These are phyloP conservation scores for Cordyceps fumosorosea DNA, from an alignment of 2,329 filamentous ascomycete genomes.

Conservation along the genomic window DNA sequence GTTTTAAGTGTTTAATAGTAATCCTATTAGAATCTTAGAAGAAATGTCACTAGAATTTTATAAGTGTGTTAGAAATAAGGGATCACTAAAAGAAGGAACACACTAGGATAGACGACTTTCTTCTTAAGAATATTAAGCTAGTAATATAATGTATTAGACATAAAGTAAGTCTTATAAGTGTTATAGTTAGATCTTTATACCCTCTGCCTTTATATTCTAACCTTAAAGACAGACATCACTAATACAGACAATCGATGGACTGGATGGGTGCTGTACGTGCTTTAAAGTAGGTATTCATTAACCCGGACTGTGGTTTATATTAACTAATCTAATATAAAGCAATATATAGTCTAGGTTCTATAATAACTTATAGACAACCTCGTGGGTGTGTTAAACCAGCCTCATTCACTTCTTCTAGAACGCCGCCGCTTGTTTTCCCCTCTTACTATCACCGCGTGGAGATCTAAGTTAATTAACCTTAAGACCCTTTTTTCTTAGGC, in stretches of 20 bases:
- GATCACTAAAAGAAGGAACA: neutral
- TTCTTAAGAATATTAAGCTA: neutral
- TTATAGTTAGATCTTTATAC: neutral
- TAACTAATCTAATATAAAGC: no score
- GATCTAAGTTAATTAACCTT: slow-evolving; percentile 4
- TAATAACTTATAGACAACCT: neutral
- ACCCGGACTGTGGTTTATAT: no score
- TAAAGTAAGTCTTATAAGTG: neutral
- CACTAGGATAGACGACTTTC: neutral
- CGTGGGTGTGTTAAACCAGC: slow-evolving; percentile 11
- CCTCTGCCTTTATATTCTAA: neutral
- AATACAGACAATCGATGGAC: no score
- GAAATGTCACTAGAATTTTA: neutral
- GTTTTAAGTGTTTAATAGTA: neutral
- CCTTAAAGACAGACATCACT: neutral
- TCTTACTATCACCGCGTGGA: slow-evolving; percentile 6
- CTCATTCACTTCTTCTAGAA: slow-evolving; percentile 14
- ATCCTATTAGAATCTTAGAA: neutral
- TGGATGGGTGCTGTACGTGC: no score
- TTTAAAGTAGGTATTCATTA: no score
- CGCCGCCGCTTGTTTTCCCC: slow-evolving; percentile 13
- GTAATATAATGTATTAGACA: neutral
- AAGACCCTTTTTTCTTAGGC: neutral
- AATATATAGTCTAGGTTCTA: no score
- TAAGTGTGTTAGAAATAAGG: neutral